phyloP scores from a whole-genome alignment of 2,329 filamentous ascomycete species.

The Calonectria honghensis region DNA sequence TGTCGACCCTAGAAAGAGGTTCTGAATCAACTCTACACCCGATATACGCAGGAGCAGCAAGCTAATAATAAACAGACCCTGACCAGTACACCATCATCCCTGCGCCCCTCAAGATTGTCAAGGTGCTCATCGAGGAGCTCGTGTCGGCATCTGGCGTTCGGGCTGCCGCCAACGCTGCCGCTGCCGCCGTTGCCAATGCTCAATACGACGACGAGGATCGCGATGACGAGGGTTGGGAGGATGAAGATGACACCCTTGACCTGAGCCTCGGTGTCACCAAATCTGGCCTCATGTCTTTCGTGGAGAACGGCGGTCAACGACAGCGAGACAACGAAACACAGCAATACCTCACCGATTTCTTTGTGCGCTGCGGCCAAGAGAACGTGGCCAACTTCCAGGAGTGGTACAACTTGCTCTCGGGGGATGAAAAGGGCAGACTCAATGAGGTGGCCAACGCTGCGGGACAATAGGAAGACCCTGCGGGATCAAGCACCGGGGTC shows the following conservation, averaged over 20 bases:
- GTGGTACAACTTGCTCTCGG: slow-evolving; percentile 74
- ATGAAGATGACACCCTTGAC: slow-evolving; percentile 85
- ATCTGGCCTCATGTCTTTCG: slow-evolving; percentile 87
- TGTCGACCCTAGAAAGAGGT: slow-evolving; percentile 44
- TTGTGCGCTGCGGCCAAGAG: slow-evolving; percentile 76
- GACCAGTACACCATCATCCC: slow-evolving; percentile 92
- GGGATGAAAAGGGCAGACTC: slow-evolving; percentile 74
- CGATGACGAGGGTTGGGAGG: slow-evolving; percentile 92
- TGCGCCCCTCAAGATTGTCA: slow-evolving; percentile 94
- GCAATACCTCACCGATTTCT: slow-evolving; percentile 88
- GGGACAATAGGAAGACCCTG: slow-evolving; percentile 52
- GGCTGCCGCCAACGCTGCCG: slow-evolving; percentile 76
- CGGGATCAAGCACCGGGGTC: slow-evolving; percentile 28
- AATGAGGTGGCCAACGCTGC: slow-evolving; percentile 69
- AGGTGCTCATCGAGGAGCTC: slow-evolving; percentile 95
- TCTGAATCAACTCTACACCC: slow-evolving; percentile 47
- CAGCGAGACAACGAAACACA: slow-evolving; percentile 94
- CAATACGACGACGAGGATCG: slow-evolving; percentile 79
- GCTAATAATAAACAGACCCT: slow-evolving; percentile 76
- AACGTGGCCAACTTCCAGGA: slow-evolving; percentile 74
- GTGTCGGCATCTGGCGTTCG: slow-evolving; percentile 84
- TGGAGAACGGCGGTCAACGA: slow-evolving; percentile 75
- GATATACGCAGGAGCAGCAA: slow-evolving; percentile 45
- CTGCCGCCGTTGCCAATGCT: slow-evolving; percentile 77
- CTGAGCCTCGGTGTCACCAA: slow-evolving; percentile 82